Percentiles rank a stretch among this genome's conserved stretches.
Conservation (phyloP, 768 basidiomycete genomes). For the Russula virescens region DNA sequence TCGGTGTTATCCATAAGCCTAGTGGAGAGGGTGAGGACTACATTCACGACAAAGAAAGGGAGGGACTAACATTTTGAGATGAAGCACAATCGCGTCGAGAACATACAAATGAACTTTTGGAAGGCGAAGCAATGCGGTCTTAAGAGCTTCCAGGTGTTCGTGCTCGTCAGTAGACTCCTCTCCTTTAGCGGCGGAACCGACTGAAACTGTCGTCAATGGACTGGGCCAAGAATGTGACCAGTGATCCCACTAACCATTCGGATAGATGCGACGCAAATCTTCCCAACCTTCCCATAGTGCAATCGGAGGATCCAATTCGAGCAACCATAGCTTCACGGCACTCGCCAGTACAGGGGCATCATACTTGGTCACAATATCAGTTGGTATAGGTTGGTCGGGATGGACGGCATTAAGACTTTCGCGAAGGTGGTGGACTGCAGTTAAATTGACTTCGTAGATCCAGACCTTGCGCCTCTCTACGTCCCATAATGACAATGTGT, state of each 20-base stretch:
- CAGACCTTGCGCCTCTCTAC: constrained; percentile 82
- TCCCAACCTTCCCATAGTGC: constrained; percentile 89
- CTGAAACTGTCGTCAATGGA: constrained; percentile 26
- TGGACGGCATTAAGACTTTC: constrained; percentile 76
- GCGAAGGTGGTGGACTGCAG: constrained; percentile 77
- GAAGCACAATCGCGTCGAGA: constrained; percentile 69
- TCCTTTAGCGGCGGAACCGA: constrained; percentile 49
- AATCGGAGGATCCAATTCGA: constrained; percentile 89
- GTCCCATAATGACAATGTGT: constrained; percentile 4
- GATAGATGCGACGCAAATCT: constrained; percentile 83
- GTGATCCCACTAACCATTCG: constrained; percentile 39
- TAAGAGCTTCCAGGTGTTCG: constrained; percentile 52
- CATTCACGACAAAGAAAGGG: not conserved
- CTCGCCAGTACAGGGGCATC: constrained; percentile 86
- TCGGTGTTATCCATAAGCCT: constrained; percentile 68
- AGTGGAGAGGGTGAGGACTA: constrained; percentile 9
- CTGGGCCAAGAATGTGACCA: not conserved
- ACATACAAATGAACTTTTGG: constrained; percentile 78
- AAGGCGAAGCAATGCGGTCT: constrained; percentile 56
- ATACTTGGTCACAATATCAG: constrained; percentile 61
- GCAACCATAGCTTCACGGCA: constrained; percentile 78
- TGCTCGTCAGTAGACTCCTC: constrained; percentile 54
- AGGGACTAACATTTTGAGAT: constrained; percentile 53
- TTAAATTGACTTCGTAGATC: constrained; percentile 92
- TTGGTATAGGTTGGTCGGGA: constrained; percentile 41